Evolutionary conservation across 2,329 filamentous ascomycete genomes (phyloP).

Genomic region (Nemania serpens): DNA sequence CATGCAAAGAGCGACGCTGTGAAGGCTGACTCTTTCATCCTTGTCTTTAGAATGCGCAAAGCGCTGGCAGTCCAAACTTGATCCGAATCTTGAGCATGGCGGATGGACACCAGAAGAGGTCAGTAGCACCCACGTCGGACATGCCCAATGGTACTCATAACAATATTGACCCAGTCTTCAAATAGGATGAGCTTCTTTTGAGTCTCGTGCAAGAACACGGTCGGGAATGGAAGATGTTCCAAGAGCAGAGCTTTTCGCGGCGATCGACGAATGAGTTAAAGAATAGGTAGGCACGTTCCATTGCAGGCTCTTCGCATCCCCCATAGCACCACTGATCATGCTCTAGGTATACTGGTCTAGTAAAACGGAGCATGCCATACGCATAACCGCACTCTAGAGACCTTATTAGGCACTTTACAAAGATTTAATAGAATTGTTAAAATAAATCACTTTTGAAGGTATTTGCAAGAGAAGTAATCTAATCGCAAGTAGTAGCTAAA

Average conservation of each 20-base stretch:
- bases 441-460: no score
- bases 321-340: background rate
- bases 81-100: slow-evolving; percentile 44
- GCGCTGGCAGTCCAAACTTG: slow-evolving; percentile 50
- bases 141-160: no score
- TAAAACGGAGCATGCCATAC: no score
- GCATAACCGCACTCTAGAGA: no score
- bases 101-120: slow-evolving; percentile 33
- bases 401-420: no score
- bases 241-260: slow-evolving; percentile 26
- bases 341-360: slow-evolving; percentile 24
- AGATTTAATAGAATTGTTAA: no score
- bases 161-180: background rate
- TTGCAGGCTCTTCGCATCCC: background rate
- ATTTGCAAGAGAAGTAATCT: no score
- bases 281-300: slow-evolving; percentile 24
- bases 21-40: background rate
- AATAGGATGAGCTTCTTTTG: slow-evolving; percentile 29
- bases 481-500: no score
- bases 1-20: background rate
- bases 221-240: slow-evolving; percentile 34
- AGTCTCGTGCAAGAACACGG: slow-evolving; percentile 27
- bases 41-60: slow-evolving; percentile 49
- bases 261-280: slow-evolving; percentile 35
- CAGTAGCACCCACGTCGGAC: background rate